Percentiles rank a stretch among this genome's conserved stretches.
Evolutionary conservation across 495 filamentous ascomycete species (phyloP).

Genomic region (Sabuloglossum arenarium): DNA sequence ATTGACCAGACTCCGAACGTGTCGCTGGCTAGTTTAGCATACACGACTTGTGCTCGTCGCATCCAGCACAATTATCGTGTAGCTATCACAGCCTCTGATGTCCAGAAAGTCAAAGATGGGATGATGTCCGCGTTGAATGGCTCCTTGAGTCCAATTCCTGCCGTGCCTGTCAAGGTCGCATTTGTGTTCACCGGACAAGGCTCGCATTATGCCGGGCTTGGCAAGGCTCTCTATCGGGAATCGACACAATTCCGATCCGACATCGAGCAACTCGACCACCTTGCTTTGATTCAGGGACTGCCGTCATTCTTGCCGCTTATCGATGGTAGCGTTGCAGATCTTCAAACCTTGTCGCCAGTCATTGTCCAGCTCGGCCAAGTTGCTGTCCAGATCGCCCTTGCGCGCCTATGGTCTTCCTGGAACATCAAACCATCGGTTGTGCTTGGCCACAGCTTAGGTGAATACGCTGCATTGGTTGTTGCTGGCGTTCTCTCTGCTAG

Average conservation of each 20-base stretch:
- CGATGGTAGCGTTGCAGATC: conserved; percentile 8
- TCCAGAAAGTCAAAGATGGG: conserved; percentile 15
- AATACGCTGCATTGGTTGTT: conserved; percentile 70
- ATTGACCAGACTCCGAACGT: conserved; percentile 30
- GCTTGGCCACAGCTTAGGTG: conserved; percentile 70
- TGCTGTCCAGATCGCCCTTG: conserved; percentile 21
- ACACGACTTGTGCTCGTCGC: conserved; percentile 68
- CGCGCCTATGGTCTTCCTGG: conserved; percentile 16
- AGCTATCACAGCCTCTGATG: conserved; percentile 31
- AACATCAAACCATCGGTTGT: conserved; percentile 30
- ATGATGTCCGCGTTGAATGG: conserved; percentile 12
- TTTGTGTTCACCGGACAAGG: conserved; percentile 30
- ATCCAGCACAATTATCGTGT: conserved; percentile 63
- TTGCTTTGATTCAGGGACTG: conserved; percentile 14
- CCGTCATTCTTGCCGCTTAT: conserved; percentile 14
- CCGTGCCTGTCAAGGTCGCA: conserved; percentile 23
- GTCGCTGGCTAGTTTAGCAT: conserved; percentile 37
- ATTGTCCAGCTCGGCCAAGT: conserved; percentile 16
- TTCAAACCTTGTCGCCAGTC: conserved; percentile 8
- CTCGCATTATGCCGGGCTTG: conserved; percentile 16
- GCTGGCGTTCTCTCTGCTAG: conserved; percentile 59
- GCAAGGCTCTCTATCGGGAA: conserved; percentile 12
- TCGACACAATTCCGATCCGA: conserved; percentile 13
- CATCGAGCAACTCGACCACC: conserved; percentile 13
- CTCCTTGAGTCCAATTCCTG: conserved; percentile 9